These are phyloP conservation scores for Sarocladium brachiariae DNA, from an alignment of 2,329 filamentous ascomycete species.

Conservation along the genomic window DNA sequence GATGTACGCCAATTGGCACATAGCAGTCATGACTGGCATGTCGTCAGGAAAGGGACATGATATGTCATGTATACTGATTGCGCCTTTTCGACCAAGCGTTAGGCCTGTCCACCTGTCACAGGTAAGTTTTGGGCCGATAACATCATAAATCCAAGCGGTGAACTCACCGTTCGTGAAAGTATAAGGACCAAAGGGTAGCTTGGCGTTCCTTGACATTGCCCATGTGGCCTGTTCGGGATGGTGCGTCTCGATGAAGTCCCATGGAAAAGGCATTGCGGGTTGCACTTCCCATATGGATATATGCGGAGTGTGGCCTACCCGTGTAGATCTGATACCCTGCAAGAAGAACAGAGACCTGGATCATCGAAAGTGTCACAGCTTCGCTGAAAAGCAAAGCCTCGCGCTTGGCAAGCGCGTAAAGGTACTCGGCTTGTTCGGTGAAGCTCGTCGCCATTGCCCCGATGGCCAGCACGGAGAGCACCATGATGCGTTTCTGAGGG, in stretches of 20 bases:
- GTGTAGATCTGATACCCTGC: constrained; percentile 1
- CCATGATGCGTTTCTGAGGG: neutral
- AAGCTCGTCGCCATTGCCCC: neutral
- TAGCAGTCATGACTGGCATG: neutral
- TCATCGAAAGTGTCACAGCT: neutral
- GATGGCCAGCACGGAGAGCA: neutral
- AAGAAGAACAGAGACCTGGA: neutral
- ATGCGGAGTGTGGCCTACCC: neutral
- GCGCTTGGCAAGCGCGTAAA: neutral
- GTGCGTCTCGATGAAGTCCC: neutral
- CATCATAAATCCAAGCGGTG: too few species aligned
- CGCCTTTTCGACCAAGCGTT: neutral
- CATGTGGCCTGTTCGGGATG: neutral
- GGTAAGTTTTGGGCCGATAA: too few species aligned
- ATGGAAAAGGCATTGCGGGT: constrained; percentile 3
- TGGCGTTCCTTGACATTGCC: neutral
- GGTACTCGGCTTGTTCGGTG: constrained; percentile 1
- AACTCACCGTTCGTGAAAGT: neutral
- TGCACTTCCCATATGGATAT: neutral
- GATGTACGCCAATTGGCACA: constrained; percentile 1
- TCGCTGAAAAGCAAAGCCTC: neutral
- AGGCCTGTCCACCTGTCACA: neutral
- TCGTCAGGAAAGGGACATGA: neutral
- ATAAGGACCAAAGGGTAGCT: neutral
- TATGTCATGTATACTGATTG: constrained; percentile 1